Conservation (phyloP, 202 grass and related monocot species). For the Cymbopogon flexuosus region DNA sequence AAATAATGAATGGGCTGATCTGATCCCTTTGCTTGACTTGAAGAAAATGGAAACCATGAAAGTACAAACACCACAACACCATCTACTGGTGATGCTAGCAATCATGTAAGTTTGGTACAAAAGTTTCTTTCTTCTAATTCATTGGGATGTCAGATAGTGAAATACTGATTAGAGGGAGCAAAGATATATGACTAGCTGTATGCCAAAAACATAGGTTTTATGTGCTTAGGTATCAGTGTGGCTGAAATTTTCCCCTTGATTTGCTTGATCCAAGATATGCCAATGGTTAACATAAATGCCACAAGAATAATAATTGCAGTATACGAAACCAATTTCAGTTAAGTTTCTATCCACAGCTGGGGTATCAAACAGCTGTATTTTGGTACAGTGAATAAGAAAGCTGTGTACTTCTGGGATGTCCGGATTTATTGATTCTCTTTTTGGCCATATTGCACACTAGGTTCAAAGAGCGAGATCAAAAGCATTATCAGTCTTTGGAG, state of each 20-base stretch:
- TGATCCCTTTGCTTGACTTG: constrained; percentile 7
- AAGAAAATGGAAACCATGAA: constrained; percentile 34
- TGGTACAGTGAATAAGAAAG: neutral
- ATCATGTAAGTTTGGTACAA: constrained; percentile 53
- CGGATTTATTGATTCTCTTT: neutral
- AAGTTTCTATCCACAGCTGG: neutral
- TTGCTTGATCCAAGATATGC: neutral
- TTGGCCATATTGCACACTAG: constrained; percentile 27
- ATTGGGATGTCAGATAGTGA: neutral
- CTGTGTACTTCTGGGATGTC: neutral
- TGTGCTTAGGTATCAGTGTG: neutral
- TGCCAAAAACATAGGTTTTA: neutral
- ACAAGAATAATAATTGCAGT: neutral
- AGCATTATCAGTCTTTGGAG: constrained; percentile 68
- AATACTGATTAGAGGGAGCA: neutral
- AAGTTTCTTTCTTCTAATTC: constrained; percentile 9
- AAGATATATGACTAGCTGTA: neutral
- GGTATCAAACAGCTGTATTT: neutral
- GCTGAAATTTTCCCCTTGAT: neutral
- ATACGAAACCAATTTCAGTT: neutral
- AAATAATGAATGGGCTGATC: constrained; percentile 6
- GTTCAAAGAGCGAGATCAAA: constrained; percentile 72
- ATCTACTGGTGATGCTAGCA: constrained; percentile 25
- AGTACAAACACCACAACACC: constrained; percentile 29
- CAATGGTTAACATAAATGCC: neutral